Evolutionary conservation across 2,329 filamentous ascomycete genomes (phyloP).

Genomic region (Penicillium brasilianum): DNA sequence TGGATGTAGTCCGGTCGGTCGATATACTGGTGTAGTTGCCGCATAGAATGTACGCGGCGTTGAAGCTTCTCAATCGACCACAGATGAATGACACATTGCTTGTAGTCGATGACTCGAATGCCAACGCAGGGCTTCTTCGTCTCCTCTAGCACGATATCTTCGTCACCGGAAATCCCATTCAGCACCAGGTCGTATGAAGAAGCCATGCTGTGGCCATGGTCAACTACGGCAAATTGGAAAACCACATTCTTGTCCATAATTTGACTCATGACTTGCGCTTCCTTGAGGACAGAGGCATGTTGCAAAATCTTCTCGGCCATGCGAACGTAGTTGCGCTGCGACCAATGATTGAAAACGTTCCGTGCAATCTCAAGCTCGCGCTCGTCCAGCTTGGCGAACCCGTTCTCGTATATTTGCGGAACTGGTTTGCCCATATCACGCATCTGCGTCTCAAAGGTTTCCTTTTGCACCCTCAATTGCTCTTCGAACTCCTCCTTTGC

Average conservation of each 20-base stretch:
- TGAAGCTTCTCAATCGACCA: constrained; percentile 96
- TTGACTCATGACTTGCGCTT: constrained; percentile 97
- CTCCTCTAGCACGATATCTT: constrained; percentile 79
- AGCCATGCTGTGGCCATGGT: constrained; percentile 82
- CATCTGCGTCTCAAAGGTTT: constrained; percentile 82
- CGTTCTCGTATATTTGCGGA: constrained; percentile 56
- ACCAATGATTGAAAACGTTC: constrained; percentile 74
- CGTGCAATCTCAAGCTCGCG: constrained; percentile 74
- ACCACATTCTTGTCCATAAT: constrained; percentile 90
- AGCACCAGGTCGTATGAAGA: constrained; percentile 97
- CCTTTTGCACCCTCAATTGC: constrained; percentile 80
- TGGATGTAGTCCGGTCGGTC: constrained; percentile 93
- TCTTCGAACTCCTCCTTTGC: constrained; percentile 89
- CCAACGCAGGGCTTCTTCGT: constrained; percentile 88
- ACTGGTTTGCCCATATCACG: constrained; percentile 70
- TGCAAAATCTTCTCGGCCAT: constrained; percentile 94
- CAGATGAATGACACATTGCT: constrained; percentile 80
- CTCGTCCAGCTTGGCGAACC: constrained; percentile 64
- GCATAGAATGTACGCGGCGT: constrained; percentile 86
- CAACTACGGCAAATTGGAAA: constrained; percentile 93
- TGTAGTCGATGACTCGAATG: constrained; percentile 88
- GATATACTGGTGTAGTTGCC: constrained; percentile 95
- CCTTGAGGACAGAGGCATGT: constrained; percentile 85
- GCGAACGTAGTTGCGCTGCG: constrained; percentile 80
- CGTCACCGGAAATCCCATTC: constrained; percentile 85